A percentile compares a stretch with the other conserved stretches of the same genome.
Conservation (phyloP, 306 rosid genomes). For the Cicer arietinum region DNA sequence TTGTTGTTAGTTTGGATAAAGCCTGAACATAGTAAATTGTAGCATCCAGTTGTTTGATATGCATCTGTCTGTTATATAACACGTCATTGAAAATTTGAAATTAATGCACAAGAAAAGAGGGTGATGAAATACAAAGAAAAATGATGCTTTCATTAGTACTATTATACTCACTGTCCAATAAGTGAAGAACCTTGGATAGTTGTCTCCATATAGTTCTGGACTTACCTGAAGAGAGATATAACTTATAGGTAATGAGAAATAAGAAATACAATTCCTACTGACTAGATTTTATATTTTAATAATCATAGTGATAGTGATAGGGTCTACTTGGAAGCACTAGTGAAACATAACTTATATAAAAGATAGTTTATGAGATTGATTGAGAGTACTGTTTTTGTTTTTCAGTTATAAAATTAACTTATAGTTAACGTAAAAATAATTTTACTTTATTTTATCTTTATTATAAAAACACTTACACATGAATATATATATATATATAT, state of each 20-base stretch:
- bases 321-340: too few species aligned
- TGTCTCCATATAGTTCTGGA: conserved; percentile 96
- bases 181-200: conserved; percentile 90
- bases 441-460: too few species aligned
- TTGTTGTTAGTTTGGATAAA: conserved; percentile 94
- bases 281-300: not conserved
- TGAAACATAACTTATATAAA: too few species aligned
- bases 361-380: too few species aligned
- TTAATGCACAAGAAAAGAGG: not conserved
- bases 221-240: conserved; percentile 68
- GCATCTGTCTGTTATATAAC: conserved; percentile 78
- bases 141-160: not conserved
- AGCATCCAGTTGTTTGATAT: conserved; percentile 97
- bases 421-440: too few species aligned
- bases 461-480: too few species aligned
- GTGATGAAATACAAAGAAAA: too few species aligned
- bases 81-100: conserved; percentile 12
- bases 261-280: not conserved
- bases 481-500: not conserved
- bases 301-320: too few species aligned
- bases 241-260: not conserved
- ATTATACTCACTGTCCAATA: conserved; percentile 90
- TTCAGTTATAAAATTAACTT: too few species aligned
- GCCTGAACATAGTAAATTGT: conserved; percentile 94
- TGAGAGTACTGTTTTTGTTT: too few species aligned